A percentile compares a stretch with the other conserved stretches of the same genome.
phyloP scores from a whole-genome alignment of 139 green algal species.

The Mesotaenium endlicherianum region DNA sequence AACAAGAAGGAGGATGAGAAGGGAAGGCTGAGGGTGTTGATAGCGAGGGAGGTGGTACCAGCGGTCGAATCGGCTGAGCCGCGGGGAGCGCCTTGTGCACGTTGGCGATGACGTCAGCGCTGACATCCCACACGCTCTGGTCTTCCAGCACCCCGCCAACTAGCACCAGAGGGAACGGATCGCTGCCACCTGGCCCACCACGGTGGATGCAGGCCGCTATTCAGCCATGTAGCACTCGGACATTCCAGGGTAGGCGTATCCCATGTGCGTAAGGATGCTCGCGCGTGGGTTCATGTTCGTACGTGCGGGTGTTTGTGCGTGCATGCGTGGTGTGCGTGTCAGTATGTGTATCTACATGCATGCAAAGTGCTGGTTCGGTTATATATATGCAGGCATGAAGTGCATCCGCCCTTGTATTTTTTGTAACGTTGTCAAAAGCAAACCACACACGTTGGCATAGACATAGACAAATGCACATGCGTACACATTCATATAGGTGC shows the following conservation, averaged over 20 bases:
- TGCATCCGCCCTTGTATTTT: too few relatives aligned
- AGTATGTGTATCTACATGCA: neutral
- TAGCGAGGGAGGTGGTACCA: neutral
- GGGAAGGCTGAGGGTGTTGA: neutral
- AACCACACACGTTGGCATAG: too few relatives aligned
- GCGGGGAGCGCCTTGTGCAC: neutral
- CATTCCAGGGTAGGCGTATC: too few relatives aligned
- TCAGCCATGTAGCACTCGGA: too few relatives aligned
- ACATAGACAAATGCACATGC: too few relatives aligned
- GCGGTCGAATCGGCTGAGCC: neutral
- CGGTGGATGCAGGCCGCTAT: neutral
- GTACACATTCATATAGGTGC: too few relatives aligned
- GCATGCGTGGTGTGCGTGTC: neutral
- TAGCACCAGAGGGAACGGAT: conserved; percentile 8
- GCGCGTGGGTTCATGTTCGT: neutral
- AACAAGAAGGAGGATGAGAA: neutral
- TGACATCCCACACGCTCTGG: neutral
- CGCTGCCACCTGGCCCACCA: neutral
- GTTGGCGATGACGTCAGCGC: neutral
- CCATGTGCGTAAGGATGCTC: neutral
- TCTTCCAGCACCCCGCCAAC: conserved; percentile 8
- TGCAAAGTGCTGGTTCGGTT: neutral
- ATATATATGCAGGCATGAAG: neutral
- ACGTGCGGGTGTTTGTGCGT: neutral
- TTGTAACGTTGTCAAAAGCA: too few relatives aligned